These are phyloP conservation scores for Alternaria brassicicola DNA, from an alignment of 2,329 filamentous ascomycete genomes.

Conservation along the genomic window DNA sequence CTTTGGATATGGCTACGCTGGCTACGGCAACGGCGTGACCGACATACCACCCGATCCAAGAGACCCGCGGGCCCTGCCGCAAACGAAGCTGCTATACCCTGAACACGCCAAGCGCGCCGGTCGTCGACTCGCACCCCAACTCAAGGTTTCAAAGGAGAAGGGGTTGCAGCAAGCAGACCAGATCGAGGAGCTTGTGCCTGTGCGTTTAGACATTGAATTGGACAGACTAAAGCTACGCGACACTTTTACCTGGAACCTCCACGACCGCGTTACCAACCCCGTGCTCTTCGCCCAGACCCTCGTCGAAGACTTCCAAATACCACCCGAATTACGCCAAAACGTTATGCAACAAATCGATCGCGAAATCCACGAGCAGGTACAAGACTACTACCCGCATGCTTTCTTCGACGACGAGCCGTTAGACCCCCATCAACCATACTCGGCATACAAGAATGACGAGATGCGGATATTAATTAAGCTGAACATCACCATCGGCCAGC, in stretches of 20 bases:
- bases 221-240: constrained; percentile 95
- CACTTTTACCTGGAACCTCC: constrained; percentile 98
- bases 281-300: constrained; percentile 88
- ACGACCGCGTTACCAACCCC: constrained; percentile 80
- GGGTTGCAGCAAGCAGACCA: constrained; percentile 85
- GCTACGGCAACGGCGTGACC: constrained; percentile 86
- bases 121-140: constrained; percentile 72
- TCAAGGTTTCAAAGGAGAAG: constrained; percentile 82
- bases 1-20: constrained; percentile 78
- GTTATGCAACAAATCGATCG: constrained; percentile 69
- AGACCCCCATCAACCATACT: constrained; percentile 88
- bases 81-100: constrained; percentile 75
- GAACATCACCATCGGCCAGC: constrained; percentile 95
- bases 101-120: constrained; percentile 76
- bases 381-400: constrained; percentile 91
- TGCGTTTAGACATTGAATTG: constrained; percentile 91
- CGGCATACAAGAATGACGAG: constrained; percentile 97
- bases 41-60: constrained; percentile 50
- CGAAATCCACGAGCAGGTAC: constrained; percentile 86
- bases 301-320: constrained; percentile 83
- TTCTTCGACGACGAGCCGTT: constrained; percentile 88
- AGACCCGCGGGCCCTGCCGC: constrained; percentile 59
- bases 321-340: constrained; percentile 65
- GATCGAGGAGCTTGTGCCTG: constrained; percentile 86
- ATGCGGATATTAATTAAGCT: constrained; percentile 96